Evolutionary conservation across 345 rosid species (phyloP).

Genomic region (Lepidium africanum): DNA sequence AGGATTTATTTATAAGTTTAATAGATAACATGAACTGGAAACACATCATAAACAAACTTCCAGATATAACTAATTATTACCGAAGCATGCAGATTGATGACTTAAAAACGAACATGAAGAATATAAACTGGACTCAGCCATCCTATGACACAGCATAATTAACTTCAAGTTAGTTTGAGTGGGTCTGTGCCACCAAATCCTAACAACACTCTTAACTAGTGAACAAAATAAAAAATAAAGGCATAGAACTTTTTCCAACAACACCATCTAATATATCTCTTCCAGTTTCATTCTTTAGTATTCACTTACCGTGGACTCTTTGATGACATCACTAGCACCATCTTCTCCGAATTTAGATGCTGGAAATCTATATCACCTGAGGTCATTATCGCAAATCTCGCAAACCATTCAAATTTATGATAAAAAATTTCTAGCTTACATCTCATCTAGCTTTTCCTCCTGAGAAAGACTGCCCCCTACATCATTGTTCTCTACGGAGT

Average conservation of each 20-base stretch:
- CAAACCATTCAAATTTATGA: not conserved
- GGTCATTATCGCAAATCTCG: not conserved
- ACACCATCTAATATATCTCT: not conserved
- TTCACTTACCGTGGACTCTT: conserved; percentile 15
- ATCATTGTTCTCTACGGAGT: not conserved
- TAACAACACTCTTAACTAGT: not conserved
- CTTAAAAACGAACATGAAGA: not conserved
- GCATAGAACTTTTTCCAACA: not conserved
- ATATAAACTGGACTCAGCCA: not conserved
- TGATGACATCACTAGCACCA: not conserved
- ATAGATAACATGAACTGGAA: not conserved
- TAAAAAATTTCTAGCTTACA: conserved; percentile 6
- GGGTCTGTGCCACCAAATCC: not conserved
- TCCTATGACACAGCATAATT: not conserved
- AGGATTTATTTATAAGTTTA: not conserved
- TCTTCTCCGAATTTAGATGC: not conserved
- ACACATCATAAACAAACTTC: not conserved
- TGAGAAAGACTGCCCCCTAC: not conserved
- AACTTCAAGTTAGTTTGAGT: not conserved
- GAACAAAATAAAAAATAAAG: not conserved
- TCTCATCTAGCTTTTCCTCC: conserved; percentile 17
- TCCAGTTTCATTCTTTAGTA: not conserved
- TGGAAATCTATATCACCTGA: conserved; percentile 13
- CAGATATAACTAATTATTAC: not conserved
- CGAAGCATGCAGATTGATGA: not conserved